phyloP scores from a whole-genome alignment of 441 rosid genomes.

The Syzygium syzygioides region DNA sequence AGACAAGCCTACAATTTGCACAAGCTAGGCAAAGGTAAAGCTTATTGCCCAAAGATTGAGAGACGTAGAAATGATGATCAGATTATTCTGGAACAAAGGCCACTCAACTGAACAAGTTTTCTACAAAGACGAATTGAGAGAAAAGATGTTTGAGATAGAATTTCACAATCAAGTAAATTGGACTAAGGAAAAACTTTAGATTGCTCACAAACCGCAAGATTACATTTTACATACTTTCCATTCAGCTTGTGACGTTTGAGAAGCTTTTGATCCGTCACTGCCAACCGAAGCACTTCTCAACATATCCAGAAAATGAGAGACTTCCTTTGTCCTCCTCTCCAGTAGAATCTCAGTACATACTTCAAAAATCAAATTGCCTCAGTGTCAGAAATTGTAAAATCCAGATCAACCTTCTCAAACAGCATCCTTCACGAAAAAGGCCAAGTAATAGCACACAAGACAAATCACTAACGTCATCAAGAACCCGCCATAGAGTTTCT shows the following conservation, averaged over 20 bases:
- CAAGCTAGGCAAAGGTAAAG: background rate
- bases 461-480: background rate
- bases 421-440: background rate
- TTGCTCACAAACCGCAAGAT: background rate
- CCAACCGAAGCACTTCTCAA: slow-evolving; percentile 70
- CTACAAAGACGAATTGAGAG: background rate
- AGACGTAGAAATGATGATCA: background rate
- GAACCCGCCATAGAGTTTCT: slow-evolving; percentile 1
- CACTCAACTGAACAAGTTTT: background rate
- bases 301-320: slow-evolving; percentile 73
- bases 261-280: slow-evolving; percentile 26
- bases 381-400: slow-evolving; percentile 9
- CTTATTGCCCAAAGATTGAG: background rate
- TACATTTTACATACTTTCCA: slow-evolving; percentile 68
- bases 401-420: slow-evolving; percentile 1
- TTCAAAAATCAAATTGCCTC: slow-evolving; percentile 12
- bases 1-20: background rate
- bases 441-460: background rate
- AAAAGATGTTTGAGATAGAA: background rate
- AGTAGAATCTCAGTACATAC: slow-evolving; percentile 44
- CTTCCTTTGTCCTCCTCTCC: slow-evolving; percentile 50
- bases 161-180: background rate
- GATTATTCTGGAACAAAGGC: background rate
- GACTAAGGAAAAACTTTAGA: background rate
- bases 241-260: slow-evolving; percentile 39